Evolutionary conservation across 2,329 filamentous ascomycete species (phyloP), one percentile per base, ranked within the genome.

Genomic region (Arthrobotrys pseudoclavata): DNA sequence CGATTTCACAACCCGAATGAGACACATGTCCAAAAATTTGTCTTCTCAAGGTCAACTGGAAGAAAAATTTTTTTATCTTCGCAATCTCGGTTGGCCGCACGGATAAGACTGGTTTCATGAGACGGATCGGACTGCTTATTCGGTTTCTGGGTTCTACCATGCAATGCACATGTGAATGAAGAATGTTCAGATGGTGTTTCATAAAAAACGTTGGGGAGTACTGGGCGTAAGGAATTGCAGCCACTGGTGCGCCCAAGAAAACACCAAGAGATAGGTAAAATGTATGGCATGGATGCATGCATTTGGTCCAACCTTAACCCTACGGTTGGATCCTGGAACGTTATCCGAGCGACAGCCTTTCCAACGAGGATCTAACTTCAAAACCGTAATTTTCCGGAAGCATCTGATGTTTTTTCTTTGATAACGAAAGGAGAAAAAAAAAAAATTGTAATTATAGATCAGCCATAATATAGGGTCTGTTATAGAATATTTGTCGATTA

Each of bases 271-370:
- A 66, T 69, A 64, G 53, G 45, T 34, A 42, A n/a, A n/a, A 40
- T 40, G 55, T 40, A 18, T 22, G 37, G 47, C 13, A 75, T 75
- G 70, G 70, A 62, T 75, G 57, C 71, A 55, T 62, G 64, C 53
- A 57, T 69, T 69, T 64, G 45, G 64, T 69, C 52, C 57, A 69
- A 69, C 71, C 71, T 76, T 76, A 76, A 76, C 69, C 50, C 34
- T 24, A 60, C 50, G 10, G 37, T 45, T 76, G 64, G 64, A 75
- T 69, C 40, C 60, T 64, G 50, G 57, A 76, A 76, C 64, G 40
- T 74, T 69, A 69, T 69, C 71, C 66, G 47, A 62, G 63, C 66
- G 50, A 69, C 26, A 12, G 34, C 40, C 29, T 13, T 57, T 20
- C 48, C 15, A 40, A 26, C 34, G 57, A 63, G 47, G 40, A 55